Conservation (phyloP, 2,329 filamentous ascomycete species). For the Cercospora citrullina region DNA sequence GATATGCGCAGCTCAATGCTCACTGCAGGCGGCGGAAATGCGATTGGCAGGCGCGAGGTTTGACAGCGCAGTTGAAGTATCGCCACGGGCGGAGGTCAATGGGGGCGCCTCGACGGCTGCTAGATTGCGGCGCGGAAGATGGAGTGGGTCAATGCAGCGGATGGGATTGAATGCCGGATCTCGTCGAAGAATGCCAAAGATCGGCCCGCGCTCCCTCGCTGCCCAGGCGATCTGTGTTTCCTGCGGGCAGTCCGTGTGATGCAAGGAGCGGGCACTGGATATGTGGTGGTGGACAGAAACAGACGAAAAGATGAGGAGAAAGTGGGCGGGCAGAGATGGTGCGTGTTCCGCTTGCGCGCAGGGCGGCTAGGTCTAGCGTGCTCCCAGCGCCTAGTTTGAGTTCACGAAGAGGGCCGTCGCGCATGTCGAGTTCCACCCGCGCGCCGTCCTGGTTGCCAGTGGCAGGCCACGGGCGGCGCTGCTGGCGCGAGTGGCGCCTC, state of each 20-base stretch:
- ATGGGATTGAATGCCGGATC: slow-evolving; percentile 10
- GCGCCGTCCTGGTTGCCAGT: slow-evolving; percentile 5
- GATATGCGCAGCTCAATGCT: neutral
- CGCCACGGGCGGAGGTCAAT: neutral
- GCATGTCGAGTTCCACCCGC: slow-evolving; percentile 9
- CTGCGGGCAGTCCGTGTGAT: slow-evolving; percentile 8
- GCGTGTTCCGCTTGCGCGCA: slow-evolving; percentile 22
- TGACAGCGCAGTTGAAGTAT: neutral
- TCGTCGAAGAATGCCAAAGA: slow-evolving; percentile 12
- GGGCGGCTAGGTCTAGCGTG: slow-evolving; percentile 17
- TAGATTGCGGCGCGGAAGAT: slow-evolving; percentile 26
- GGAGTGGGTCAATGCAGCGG: slow-evolving; percentile 8
- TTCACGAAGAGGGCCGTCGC: slow-evolving; percentile 16
- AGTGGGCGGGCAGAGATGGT: slow-evolving; percentile 24
- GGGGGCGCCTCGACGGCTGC: slow-evolving; percentile 8
- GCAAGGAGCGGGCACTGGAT: slow-evolving; percentile 17
- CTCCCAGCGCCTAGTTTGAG: slow-evolving; percentile 18
- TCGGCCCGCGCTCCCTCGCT: neutral
- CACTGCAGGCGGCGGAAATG: neutral
- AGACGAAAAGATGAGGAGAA: slow-evolving; percentile 21
- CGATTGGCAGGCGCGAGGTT: neutral
- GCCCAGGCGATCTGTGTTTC: slow-evolving; percentile 1
- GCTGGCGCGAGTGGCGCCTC: slow-evolving; percentile 16
- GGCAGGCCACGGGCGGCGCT: slow-evolving; percentile 9
- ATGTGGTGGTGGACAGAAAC: slow-evolving; percentile 18